A percentile compares a stretch with the other conserved stretches of the same genome.
These are phyloP conservation scores for Stentor roeselii DNA, from an alignment of 73 alveolate genomes.

Conservation along the genomic window DNA sequence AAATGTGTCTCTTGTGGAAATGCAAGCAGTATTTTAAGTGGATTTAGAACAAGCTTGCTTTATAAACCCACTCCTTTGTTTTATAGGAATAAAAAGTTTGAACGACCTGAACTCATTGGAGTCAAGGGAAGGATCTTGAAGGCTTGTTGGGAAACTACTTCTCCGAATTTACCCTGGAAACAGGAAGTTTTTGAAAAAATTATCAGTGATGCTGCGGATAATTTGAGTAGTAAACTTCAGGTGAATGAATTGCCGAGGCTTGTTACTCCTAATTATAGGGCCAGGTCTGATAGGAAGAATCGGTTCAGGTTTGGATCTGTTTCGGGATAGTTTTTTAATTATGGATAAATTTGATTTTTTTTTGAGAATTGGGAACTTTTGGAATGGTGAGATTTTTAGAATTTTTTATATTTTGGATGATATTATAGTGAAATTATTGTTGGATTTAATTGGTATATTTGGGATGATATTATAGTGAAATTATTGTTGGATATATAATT, in stretches of 20 bases:
- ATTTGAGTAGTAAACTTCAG: background rate
- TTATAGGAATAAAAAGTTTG: slow-evolving; percentile 26
- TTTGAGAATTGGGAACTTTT: too few relatives aligned
- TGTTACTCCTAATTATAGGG: background rate
- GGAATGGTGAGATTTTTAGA: too few relatives aligned
- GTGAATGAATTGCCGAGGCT: background rate
- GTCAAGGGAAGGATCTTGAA: background rate
- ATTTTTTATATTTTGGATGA: too few relatives aligned
- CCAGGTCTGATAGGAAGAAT: background rate
- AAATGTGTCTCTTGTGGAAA: slow-evolving; percentile 18
- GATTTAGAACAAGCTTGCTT: background rate
- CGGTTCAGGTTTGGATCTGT: background rate
- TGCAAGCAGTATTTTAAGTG: background rate
- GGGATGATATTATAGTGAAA: too few relatives aligned
- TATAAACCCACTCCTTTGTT: slow-evolving; percentile 14
- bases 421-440: too few relatives aligned
- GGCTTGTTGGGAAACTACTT: background rate
- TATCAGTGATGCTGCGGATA: background rate
- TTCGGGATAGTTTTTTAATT: too few relatives aligned
- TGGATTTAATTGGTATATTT: too few relatives aligned
- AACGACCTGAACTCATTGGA: slow-evolving; percentile 16
- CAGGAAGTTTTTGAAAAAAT: slow-evolving; percentile 4
- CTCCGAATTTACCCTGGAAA: background rate
- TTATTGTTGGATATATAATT: too few relatives aligned
- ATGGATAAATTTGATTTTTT: too few relatives aligned